Evolutionary conservation across 805 yeast species (phyloP).

Genomic region (Hanseniaspora clermontiae): DNA sequence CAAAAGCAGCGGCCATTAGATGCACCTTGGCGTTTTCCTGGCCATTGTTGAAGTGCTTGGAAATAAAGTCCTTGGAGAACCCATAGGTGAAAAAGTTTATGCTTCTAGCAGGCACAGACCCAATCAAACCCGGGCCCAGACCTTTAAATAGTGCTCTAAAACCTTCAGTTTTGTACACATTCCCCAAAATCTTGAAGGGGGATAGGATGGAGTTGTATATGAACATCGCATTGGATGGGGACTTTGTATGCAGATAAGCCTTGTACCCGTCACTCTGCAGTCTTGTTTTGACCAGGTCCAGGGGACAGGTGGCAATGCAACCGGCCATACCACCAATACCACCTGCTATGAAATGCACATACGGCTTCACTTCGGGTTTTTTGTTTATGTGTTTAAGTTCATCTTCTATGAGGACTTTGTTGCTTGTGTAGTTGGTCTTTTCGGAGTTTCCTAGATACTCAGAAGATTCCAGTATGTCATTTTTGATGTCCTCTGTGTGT

Average conservation of each 20-base stretch:
- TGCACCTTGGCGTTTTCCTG: conserved; percentile 77
- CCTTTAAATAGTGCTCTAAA: conserved; percentile 81
- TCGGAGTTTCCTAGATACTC: conserved; percentile 11
- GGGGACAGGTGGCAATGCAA: conserved; percentile 83
- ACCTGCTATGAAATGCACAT: conserved; percentile 83
- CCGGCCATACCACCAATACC: conserved; percentile 98
- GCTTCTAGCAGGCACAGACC: conserved; percentile 95
- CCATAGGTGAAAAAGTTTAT: conserved; percentile 95
- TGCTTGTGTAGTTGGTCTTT: not conserved
- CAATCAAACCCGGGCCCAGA: conserved; percentile 89
- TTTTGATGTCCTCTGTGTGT: not conserved
- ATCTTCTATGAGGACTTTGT: conserved; percentile 8
- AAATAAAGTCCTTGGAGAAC: conserved; percentile 69
- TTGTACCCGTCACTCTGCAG: conserved; percentile 79
- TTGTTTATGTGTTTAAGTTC: conserved; percentile 12
- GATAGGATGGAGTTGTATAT: conserved; percentile 7
- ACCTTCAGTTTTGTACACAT: conserved; percentile 68
- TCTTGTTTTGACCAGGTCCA: conserved; percentile 92
- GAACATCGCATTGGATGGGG: conserved; percentile 3
- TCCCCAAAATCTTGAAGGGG: conserved; percentile 38
- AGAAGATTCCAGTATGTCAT: conserved; percentile 4
- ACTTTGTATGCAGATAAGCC: conserved; percentile 23
- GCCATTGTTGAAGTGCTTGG: conserved; percentile 54
- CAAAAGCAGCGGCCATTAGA: conserved; percentile 70
- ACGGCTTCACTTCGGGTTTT: conserved; percentile 30